phyloP scores from a whole-genome alignment of 1,284 basidiomycete species.

The Cutaneotrichosporon arboriforme region DNA sequence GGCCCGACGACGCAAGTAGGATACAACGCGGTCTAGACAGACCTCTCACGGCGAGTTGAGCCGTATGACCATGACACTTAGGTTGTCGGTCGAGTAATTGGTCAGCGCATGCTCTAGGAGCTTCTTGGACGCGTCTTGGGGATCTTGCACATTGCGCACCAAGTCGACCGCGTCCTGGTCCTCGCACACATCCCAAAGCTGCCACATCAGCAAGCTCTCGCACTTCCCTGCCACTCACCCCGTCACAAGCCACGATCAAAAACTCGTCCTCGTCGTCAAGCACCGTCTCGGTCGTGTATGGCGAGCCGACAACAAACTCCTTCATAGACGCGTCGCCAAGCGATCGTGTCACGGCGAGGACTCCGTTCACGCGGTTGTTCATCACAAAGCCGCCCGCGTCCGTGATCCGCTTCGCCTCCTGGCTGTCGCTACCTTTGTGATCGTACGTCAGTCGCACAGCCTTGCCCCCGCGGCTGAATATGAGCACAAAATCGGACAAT shows the following conservation, averaged over 20 bases:
- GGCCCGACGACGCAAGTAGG: neutral
- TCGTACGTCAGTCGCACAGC: conserved; percentile 95
- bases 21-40: neutral
- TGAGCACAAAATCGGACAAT: neutral
- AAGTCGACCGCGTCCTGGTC: conserved; percentile 91
- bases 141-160: conserved; percentile 65
- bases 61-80: conserved; percentile 18
- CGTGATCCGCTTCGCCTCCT: conserved; percentile 94
- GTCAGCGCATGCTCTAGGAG: conserved; percentile 80
- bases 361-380: conserved; percentile 95
- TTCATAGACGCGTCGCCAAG: conserved; percentile 98
- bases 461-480: conserved; percentile 65
- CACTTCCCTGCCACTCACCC: conserved; percentile 57
- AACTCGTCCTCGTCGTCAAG: conserved; percentile 88
- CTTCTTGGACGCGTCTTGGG: conserved; percentile 72
- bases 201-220: neutral
- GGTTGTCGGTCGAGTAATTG: conserved; percentile 47
- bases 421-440: conserved; percentile 95
- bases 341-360: conserved; percentile 91
- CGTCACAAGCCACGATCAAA: conserved; percentile 94
- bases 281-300: conserved; percentile 95
- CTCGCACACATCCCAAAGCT: conserved; percentile 95
- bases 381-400: conserved; percentile 98
- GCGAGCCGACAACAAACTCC: conserved; percentile 95
- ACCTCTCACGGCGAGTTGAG: neutral